phyloP scores from a whole-genome alignment of 106 monocot species.

The Ottelia alismoides region DNA sequence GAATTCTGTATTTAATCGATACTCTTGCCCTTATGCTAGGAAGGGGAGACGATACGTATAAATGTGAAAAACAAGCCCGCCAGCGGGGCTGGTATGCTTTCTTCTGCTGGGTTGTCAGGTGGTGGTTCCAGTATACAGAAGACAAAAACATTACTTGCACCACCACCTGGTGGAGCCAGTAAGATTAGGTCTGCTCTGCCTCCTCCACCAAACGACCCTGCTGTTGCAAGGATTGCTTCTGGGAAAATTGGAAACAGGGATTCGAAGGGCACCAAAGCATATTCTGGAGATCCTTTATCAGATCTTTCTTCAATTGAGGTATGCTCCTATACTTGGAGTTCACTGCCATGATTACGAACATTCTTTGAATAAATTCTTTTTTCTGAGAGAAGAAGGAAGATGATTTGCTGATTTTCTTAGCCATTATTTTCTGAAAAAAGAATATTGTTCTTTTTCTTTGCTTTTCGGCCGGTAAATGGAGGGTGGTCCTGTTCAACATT shows the following conservation, averaged over 20 bases:
- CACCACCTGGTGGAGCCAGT: slow-evolving; percentile 49
- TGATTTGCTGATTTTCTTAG: too few relatives aligned
- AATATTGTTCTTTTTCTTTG: too few relatives aligned
- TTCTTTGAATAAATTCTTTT: too few relatives aligned
- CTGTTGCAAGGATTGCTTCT: slow-evolving; percentile 52
- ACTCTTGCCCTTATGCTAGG: slow-evolving; percentile 47
- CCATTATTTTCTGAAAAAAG: too few relatives aligned
- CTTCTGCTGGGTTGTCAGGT: slow-evolving; percentile 75
- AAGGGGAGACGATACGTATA: slow-evolving; percentile 97
- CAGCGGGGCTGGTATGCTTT: slow-evolving; percentile 63
- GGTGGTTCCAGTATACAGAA: slow-evolving; percentile 25
- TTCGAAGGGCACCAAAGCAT: slow-evolving; percentile 8
- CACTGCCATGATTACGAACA: too few relatives aligned
- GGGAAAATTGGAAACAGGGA: slow-evolving; percentile 17
- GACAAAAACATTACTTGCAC: slow-evolving; percentile 34
- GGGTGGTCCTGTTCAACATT: too few relatives aligned
- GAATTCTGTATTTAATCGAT: too few relatives aligned
- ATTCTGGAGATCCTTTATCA: slow-evolving; percentile 7
- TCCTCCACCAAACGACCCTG: slow-evolving; percentile 94
- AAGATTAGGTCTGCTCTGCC: slow-evolving; percentile 81
- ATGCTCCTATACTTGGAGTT: too few relatives aligned
- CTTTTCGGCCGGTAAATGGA: too few relatives aligned
- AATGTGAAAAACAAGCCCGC: slow-evolving; percentile 87
- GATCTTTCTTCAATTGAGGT: slow-evolving; percentile 16
- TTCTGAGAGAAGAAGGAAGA: too few relatives aligned